These are phyloP conservation scores for Apophysomyces variabilis DNA, from an alignment of 371 early-diverging fungal genomes.

Conservation along the genomic window DNA sequence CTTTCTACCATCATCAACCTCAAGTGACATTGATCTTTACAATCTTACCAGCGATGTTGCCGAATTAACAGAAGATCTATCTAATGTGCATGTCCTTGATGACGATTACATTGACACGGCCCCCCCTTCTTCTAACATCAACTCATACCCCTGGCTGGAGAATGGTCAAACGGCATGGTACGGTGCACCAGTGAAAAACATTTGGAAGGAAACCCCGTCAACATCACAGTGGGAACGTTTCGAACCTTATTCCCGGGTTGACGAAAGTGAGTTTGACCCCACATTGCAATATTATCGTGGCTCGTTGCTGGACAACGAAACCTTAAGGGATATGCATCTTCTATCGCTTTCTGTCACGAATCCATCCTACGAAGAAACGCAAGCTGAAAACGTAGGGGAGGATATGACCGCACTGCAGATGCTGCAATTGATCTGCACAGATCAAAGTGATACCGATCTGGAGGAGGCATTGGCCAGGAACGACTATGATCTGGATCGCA, in stretches of 20 bases:
- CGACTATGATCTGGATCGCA: constrained; percentile 58
- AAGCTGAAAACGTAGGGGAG: constrained; percentile 44
- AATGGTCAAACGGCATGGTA: constrained; percentile 10
- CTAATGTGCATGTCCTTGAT: constrained; percentile 21
- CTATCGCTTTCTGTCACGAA: constrained; percentile 32
- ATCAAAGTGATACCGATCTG: constrained; percentile 50
- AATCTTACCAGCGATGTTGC: constrained; percentile 14
- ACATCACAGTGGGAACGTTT: constrained; percentile 25
- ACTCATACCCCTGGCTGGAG: constrained; percentile 4
- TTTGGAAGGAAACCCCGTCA: constrained; percentile 13
- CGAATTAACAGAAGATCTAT: constrained; percentile 20
- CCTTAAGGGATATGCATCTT: constrained; percentile 44
- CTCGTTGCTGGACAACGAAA: constrained; percentile 36
- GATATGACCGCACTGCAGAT: constrained; percentile 65
- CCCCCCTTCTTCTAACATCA: constrained; percentile 5
- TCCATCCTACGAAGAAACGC: constrained; percentile 41
- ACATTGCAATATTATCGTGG: constrained; percentile 50
- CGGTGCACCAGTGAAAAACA: constrained; percentile 10
- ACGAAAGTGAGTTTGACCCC: constrained; percentile 53
- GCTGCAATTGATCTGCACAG: constrained; percentile 57
- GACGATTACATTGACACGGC: constrained; percentile 11
- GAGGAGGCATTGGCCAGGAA: constrained; percentile 43
- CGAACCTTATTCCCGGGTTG: constrained; percentile 31
- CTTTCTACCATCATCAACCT: neutral
- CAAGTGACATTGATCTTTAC: no score